These are phyloP conservation scores for Mortierella sp. DNA, from an alignment of 371 early-diverging fungal species.

Conservation along the genomic window DNA sequence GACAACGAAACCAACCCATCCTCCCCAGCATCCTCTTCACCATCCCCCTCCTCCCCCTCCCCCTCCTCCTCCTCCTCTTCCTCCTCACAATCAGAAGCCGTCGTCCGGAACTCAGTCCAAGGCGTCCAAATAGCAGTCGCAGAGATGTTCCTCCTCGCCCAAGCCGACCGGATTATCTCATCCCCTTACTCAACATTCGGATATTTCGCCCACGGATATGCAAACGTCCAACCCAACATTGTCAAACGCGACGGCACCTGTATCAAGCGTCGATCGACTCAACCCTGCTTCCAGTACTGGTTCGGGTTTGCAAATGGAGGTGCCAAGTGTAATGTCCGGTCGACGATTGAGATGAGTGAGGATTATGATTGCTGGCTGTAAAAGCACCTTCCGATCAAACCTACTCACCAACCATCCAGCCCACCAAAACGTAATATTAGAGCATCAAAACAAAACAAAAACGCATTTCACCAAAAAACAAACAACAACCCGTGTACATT, in stretches of 20 bases:
- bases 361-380: conserved; percentile 57
- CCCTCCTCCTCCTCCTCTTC: neutral
- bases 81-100: conserved; percentile 31
- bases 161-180: conserved; percentile 38
- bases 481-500: conserved; percentile 3
- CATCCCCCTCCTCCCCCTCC: neutral
- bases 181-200: conserved; percentile 55
- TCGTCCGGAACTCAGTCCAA: conserved; percentile 42
- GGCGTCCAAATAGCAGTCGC: conserved; percentile 50
- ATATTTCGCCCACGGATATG: conserved; percentile 49
- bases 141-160: conserved; percentile 52
- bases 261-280: conserved; percentile 44
- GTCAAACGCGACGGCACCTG: conserved; percentile 50
- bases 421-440: neutral
- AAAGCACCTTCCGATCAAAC: too few species aligned
- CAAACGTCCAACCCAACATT: conserved; percentile 47
- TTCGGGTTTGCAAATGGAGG: conserved; percentile 55
- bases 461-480: too few species aligned
- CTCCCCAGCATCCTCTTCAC: neutral
- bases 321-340: conserved; percentile 28
- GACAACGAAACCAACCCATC: neutral
- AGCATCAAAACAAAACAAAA: neutral
- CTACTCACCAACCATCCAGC: neutral
- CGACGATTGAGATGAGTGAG: conserved; percentile 50
- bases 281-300: conserved; percentile 58